Evolutionary conservation across 2,329 filamentous ascomycete genomes (phyloP), one percentile per base, ranked within the genome.

Genomic region (Bipolaris victoriae): DNA sequence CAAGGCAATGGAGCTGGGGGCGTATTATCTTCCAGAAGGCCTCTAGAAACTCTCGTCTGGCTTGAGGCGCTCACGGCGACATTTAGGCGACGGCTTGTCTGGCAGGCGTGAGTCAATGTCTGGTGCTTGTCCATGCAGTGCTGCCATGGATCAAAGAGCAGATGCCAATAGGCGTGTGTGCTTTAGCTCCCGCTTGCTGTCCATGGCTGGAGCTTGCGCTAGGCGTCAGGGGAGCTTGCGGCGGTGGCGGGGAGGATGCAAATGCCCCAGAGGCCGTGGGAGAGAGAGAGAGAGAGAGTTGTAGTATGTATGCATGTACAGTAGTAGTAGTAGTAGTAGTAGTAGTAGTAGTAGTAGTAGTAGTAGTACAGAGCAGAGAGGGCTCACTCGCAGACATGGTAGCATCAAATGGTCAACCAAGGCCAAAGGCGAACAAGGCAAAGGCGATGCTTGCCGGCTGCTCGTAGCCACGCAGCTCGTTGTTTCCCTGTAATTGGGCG

Each of bases 21-120:
- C 49, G 55, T 47, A 39, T 51, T 40, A 31, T 67, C 55, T 71
- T 72, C 69, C 65, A 72, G 69, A 72, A 72, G 60, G 49, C 64
- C 58, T 67, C 66, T 69, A 68, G 65, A 69, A 69, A 62, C 31
- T 57, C 22, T 11, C 31, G 13, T 39, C 53, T 43, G 35, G 41
- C 54, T 56, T 35, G 39, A 47, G 43, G 49, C 54, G 45, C 18
- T 35, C 40, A 45, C 48, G 16, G 44, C 43, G 43, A 48, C 54
- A 39, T 53, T 24, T 53, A 48, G 45, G 40, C 52, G 47, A 52
- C 58, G 56, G 33, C 49, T 54, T 50, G 62, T 45, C 47, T 46
- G 57, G 53, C 51, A 40, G 39, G 9, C 39, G 18, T 41, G 39
- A 59, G 54, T 60, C 66, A 52, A 61, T 58, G 56, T 50, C 52